A percentile compares a stretch with the other conserved stretches of the same genome.
These are phyloP conservation scores for Colletotrichum agaves DNA, from an alignment of 2,329 filamentous ascomycete species.

Conservation along the genomic window DNA sequence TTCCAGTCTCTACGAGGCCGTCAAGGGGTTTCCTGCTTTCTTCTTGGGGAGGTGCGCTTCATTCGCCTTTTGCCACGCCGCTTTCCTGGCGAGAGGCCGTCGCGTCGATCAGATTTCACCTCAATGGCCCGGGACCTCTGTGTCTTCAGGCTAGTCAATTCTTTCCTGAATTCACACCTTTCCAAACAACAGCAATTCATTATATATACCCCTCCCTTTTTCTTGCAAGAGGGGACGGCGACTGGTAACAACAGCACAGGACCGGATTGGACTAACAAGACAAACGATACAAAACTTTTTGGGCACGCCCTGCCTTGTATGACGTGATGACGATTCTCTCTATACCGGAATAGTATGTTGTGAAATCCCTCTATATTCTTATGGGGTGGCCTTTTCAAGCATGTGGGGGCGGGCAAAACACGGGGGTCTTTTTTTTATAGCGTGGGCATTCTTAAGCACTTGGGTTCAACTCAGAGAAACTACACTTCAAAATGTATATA, in stretches of 20 bases:
- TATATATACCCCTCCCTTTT: slow-evolving; percentile 10
- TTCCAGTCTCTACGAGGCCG: slow-evolving; percentile 9
- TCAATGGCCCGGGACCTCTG: background rate
- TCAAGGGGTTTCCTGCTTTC: background rate
- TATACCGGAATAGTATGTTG: slow-evolving; percentile 14
- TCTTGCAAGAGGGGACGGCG: slow-evolving; percentile 12
- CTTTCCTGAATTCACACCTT: slow-evolving; percentile 1
- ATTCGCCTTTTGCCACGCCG: slow-evolving; percentile 3
- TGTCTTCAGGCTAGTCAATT: background rate
- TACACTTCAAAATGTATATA: slow-evolving; percentile 37
- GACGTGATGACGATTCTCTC: slow-evolving; percentile 37
- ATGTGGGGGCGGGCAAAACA: slow-evolving; percentile 3
- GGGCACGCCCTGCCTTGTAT: slow-evolving; percentile 20
- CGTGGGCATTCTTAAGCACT: slow-evolving; percentile 15
- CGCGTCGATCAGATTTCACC: background rate
- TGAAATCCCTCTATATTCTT: background rate
- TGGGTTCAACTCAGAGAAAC: slow-evolving; percentile 11
- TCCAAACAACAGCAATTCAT: slow-evolving; percentile 1
- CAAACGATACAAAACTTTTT: slow-evolving; percentile 15
- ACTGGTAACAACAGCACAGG: slow-evolving; percentile 29
- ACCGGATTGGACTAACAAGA: slow-evolving; percentile 25
- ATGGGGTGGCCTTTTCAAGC: background rate
- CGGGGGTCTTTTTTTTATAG: slow-evolving; percentile 29
- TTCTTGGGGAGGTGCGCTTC: background rate
- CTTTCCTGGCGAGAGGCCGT: background rate